Evolutionary conservation across 441 rosid species (phyloP), one percentile per base, ranked within the genome.

Genomic region (Mallotus japonicus): DNA sequence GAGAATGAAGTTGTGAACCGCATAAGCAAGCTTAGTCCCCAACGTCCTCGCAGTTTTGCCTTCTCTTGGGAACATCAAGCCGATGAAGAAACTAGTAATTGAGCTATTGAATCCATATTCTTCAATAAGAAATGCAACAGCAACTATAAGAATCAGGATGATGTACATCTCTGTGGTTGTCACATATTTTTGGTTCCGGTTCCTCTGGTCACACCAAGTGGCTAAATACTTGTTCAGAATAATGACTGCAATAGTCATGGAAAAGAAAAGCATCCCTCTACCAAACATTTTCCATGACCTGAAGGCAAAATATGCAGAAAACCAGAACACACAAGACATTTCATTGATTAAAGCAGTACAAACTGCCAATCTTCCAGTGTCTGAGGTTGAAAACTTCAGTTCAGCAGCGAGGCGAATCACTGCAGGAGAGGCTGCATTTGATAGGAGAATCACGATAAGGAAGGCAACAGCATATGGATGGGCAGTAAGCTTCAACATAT

Each of bases 31-130:
- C 65, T 86, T 87, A 20, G 72, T 79, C 49, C 87, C 44, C 85
- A 94, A 64, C 8, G 98, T 92, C 77, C 97, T 74, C 13, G 85
- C 77, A 8, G 95, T 83, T 77, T 94, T 92, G 17, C 98, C 97
- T 76, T 89, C 86, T 77, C 96, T 81, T 0, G 98, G 97, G 79
- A 90, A 92, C 85, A 85, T 44, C 64, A 92, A 16, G 3, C 98
- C 98, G 1, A 88, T 62, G 69, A 87, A 62, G 80, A 90, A 94
- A 67, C 86, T 85, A 66, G 83, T 75, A 19, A 88, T 65, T 9
- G 85, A 70, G 60, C 89, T 84, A 73, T 81, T 88, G 37, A 63
- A 78, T 4, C 83, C 85, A 24, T 76, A 57, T 17, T 74, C 56
- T 77, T 94, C 96, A 2, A 78, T 80, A 54, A 78, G 9, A 40